Conservation (phyloP, 139 green algal species). For the Gonium pectorale region DNA sequence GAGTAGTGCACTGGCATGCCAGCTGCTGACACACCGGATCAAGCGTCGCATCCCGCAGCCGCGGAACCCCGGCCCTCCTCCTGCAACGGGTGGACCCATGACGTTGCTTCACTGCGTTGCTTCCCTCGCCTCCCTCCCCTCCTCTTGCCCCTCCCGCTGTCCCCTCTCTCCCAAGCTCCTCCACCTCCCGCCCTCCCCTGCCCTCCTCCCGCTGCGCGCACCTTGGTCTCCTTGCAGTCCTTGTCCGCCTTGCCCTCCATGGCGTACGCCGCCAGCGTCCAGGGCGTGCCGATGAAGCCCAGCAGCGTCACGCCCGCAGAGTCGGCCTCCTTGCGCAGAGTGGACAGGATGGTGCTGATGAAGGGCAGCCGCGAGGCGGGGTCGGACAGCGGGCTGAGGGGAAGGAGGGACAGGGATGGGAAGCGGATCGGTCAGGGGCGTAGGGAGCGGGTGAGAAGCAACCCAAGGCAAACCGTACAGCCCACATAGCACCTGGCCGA, state of each 20-base stretch:
- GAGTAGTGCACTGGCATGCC: too few species aligned
- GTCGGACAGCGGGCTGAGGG: conserved; percentile 75
- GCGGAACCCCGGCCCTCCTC: too few species aligned
- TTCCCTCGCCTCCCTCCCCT: neutral
- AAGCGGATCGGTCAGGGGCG: neutral
- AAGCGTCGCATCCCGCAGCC: too few species aligned
- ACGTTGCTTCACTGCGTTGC: neutral
- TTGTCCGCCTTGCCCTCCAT: conserved; percentile 93
- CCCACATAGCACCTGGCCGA: neutral
- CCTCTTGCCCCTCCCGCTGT: neutral
- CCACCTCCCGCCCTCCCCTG: neutral
- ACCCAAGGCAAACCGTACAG: neutral
- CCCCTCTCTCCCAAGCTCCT: neutral
- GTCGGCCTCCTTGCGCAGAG: conserved; percentile 71
- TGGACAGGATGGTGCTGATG: conserved; percentile 86
- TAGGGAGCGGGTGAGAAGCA: neutral
- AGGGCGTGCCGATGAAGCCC: conserved; percentile 98
- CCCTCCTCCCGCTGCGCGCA: neutral
- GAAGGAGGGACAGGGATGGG: neutral
- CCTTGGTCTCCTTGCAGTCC: conserved; percentile 76
- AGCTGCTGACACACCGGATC: too few species aligned
- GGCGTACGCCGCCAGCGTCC: conserved; percentile 97
- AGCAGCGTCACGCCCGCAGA: conserved; percentile 81
- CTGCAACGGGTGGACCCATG: too few species aligned
- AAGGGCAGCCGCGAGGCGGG: conserved; percentile 86